Evolutionary conservation across 768 basidiomycete species (phyloP).

Genomic region (Panellus pusillus): DNA sequence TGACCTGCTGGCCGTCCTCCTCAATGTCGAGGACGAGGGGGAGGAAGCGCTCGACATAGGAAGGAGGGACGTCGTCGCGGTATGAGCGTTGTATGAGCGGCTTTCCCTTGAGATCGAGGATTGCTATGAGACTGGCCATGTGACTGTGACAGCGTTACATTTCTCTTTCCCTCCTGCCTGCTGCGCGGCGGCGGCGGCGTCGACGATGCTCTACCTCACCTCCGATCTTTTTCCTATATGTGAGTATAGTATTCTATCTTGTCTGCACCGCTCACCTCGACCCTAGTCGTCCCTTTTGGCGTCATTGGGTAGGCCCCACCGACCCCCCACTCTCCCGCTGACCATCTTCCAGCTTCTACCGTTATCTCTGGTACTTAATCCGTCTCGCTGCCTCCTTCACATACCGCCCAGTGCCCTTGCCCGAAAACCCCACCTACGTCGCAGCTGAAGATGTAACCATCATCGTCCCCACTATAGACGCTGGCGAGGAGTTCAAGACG

Average conservation of each 20-base stretch:
- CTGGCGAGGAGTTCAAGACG: constrained; percentile 93
- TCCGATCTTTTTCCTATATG: constrained; percentile 90
- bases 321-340: not conserved
- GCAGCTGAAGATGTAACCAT: constrained; percentile 94
- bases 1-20: constrained; percentile 94
- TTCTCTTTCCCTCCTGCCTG: constrained; percentile 4
- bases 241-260: constrained; percentile 43
- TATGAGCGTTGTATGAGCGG: constrained; percentile 96
- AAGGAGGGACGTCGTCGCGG: constrained; percentile 89
- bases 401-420: constrained; percentile 87
- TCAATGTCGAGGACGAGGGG: constrained; percentile 93
- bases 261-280: constrained; percentile 19
- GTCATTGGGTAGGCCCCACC: constrained; percentile 67
- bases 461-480: constrained; percentile 94
- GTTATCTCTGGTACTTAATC: constrained; percentile 91
- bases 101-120: constrained; percentile 98
- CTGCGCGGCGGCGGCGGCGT: constrained; percentile 10
- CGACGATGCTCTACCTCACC: constrained; percentile 80
- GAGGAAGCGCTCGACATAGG: constrained; percentile 90
- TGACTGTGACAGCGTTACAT: not conserved
- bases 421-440: constrained; percentile 87
- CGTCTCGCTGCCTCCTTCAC: constrained; percentile 75
- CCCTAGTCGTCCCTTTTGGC: constrained; percentile 82
- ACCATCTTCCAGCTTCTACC: constrained; percentile 68
- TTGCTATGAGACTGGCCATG: constrained; percentile 76